phyloP scores from a whole-genome alignment of 371 early-diverging fungal genomes.

The Dinochytrium kinnereticum region DNA sequence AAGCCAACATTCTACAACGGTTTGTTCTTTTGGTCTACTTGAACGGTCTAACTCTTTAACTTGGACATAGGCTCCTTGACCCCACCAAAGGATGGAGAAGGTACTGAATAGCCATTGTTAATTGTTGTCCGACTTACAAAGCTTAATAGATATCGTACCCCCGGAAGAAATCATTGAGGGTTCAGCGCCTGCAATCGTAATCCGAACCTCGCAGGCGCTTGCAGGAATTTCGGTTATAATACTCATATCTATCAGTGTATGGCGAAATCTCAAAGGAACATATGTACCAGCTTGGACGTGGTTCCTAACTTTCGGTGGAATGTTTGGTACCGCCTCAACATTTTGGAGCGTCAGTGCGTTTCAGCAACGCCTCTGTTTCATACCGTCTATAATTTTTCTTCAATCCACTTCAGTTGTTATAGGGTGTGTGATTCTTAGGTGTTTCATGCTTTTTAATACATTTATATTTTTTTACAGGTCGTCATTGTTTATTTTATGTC shows the following conservation, averaged over 20 bases:
- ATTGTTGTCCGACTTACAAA: too few species aligned
- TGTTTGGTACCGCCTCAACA: neutral
- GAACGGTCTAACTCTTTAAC: too few species aligned
- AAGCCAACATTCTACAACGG: neutral
- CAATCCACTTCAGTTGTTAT: neutral
- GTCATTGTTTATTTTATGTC: neutral
- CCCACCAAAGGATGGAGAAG: neutral
- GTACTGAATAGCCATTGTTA: neutral
- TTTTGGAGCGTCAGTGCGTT: neutral
- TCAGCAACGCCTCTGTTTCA: neutral
- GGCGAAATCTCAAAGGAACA: too few species aligned
- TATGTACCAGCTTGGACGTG: neutral
- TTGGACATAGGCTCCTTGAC: too few species aligned
- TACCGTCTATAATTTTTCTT: neutral
- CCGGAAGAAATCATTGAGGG: neutral
- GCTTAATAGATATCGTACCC: too few species aligned
- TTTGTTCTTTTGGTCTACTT: too few species aligned
- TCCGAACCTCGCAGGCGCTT: neutral
- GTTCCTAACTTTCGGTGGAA: neutral
- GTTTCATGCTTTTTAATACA: too few species aligned
- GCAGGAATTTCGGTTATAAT: neutral
- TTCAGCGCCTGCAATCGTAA: neutral
- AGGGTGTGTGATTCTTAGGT: too few species aligned
- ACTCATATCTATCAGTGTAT: too few species aligned
- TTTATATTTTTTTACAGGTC: too few species aligned